phyloP scores from a whole-genome alignment of 2,329 filamentous ascomycete species.

The Beauveria asiatica region DNA sequence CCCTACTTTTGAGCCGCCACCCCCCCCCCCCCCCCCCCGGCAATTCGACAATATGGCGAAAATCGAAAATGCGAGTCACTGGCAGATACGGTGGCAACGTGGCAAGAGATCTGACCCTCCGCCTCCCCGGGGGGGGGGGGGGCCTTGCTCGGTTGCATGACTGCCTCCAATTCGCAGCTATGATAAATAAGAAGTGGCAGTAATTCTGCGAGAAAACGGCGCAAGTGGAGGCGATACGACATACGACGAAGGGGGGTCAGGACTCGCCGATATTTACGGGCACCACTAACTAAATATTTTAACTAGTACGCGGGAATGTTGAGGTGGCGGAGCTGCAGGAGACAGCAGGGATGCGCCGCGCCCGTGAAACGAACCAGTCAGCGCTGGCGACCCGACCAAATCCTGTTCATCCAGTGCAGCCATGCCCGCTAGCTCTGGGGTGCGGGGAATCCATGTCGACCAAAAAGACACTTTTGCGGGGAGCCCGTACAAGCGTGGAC shows the following conservation, averaged over 20 bases:
- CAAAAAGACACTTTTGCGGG: not conserved
- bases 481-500: not conserved
- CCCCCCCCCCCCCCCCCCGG: too few relatives aligned
- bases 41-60: not conserved
- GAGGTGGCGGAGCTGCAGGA: not conserved
- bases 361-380: not conserved
- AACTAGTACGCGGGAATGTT: not conserved
- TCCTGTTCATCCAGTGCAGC: not conserved
- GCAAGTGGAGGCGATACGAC: slow-evolving; percentile 9
- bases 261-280: not conserved
- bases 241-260: not conserved
- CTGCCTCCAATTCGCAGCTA: not conserved
- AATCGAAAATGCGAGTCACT: not conserved
- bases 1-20: too few relatives aligned
- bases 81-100: not conserved
- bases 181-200: not conserved
- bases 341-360: not conserved
- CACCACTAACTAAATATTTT: not conserved
- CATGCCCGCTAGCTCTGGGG: not conserved
- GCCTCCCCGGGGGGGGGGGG: not conserved
- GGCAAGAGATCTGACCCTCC: not conserved
- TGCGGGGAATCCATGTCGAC: slow-evolving; percentile 5
- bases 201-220: not conserved
- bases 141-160: not conserved
- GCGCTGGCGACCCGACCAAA: too few relatives aligned